phyloP scores from a whole-genome alignment of 2,329 filamentous ascomycete genomes.

The Elsinoe perseae region DNA sequence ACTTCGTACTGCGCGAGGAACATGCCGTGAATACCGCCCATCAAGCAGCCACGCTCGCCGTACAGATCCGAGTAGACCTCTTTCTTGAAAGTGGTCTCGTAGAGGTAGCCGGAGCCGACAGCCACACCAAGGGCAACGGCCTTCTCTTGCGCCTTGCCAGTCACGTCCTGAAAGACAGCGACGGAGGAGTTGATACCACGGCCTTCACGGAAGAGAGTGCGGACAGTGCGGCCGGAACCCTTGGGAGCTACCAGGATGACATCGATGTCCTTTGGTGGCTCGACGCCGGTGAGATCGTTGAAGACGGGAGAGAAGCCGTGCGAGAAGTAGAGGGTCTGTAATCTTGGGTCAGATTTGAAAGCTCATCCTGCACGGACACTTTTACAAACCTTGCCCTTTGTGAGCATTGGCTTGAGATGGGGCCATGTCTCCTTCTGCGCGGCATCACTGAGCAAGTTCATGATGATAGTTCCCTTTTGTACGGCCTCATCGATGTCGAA shows the following conservation, averaged over 20 bases:
- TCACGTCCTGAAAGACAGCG: constrained; percentile 97
- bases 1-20: constrained; percentile 99
- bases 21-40: constrained; percentile 99
- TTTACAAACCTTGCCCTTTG: constrained; percentile 83
- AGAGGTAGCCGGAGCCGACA: constrained; percentile 95
- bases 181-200: constrained; percentile 99
- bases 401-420: constrained; percentile 92
- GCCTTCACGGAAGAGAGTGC: constrained; percentile 97
- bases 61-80: constrained; percentile 99
- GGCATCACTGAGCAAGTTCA: constrained; percentile 98
- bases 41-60: constrained; percentile 98
- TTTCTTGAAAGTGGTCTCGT: constrained; percentile 99
- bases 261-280: constrained; percentile 89
- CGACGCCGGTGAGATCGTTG: constrained; percentile 98
- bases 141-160: constrained; percentile 96
- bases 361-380: background rate
- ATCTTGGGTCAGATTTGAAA: constrained; percentile 19
- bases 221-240: constrained; percentile 96
- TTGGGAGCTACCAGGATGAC: constrained; percentile 99
- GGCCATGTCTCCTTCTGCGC: constrained; percentile 99
- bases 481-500: constrained; percentile 98
- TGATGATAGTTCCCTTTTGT: constrained; percentile 84
- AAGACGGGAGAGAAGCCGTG: constrained; percentile 99
- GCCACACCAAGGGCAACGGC: constrained; percentile 93
- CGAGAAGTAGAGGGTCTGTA: constrained; percentile 96